Conservation (phyloP, 805 yeast species). For the Saccharomycopsis sp. region DNA sequence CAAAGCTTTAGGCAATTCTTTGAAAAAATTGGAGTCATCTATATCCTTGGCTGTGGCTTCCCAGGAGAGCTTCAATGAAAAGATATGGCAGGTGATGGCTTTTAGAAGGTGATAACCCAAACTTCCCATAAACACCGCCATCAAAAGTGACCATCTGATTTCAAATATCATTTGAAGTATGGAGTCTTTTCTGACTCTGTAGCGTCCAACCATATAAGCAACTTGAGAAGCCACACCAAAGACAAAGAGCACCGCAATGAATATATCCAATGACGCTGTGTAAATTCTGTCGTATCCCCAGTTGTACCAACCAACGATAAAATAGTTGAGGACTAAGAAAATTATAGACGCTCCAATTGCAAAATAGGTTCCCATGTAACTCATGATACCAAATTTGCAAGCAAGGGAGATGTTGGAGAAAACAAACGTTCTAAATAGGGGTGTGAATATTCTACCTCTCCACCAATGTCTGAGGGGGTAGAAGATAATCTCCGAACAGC, state of each 20-base stretch:
- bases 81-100: background rate
- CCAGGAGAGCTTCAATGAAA: background rate
- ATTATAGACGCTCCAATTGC: background rate
- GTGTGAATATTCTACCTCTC: background rate
- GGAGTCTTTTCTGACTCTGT: background rate
- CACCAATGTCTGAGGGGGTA: constrained; percentile 1
- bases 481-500: background rate
- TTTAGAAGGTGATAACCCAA: background rate
- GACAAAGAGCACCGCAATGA: background rate
- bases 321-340: background rate
- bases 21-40: background rate
- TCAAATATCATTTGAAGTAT: background rate
- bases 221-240: constrained; percentile 1
- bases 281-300: background rate
- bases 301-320: background rate
- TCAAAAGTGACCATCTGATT: background rate
- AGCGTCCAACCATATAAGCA: background rate
- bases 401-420: background rate
- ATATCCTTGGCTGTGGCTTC: constrained; percentile 1
- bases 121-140: background rate
- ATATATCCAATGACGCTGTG: background rate
- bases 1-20: background rate
- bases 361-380: constrained; percentile 2
- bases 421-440: background rate
- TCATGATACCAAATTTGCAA: background rate